Base-by-base conservation (phyloP, 345 rosid species). In the Populus ilicifolia region DNA sequence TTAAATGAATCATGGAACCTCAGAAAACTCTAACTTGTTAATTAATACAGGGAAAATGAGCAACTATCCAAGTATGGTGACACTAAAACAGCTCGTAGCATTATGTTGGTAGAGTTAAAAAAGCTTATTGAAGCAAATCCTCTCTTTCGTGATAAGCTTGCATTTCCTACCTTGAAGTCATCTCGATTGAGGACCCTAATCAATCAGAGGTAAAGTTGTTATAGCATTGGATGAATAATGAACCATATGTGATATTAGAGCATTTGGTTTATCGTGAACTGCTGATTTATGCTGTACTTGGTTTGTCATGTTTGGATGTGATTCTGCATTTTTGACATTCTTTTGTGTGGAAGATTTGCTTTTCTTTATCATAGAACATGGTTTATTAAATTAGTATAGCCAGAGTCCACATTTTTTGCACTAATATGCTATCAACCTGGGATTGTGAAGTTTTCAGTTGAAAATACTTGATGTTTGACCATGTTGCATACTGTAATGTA, bases 111-210 rank as follows among this genome's bases (percentile, higher is more conserved):
- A 79, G 92, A 89, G 85, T 86, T 90, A 4, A 89, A 89, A 75
- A 89, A 89, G 78, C 89, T 91, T 23, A 91, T 89, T 39, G 95
- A 91, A 83, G 93, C 93, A 77, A 91, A 89, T 81, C 95, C 95
- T 52, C 85, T 91, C 80, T 89, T 89, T 69, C 93, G 90, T 13
- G 93, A 91, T 80, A 89, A 91, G 83, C 92, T 88, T 74, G 84
- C 80, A 62, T 87, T 91, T 82, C 95, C 95, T 72, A 82, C 85
- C 76, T 61, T 91, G 84, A 91, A 82, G 85, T 80, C 91, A 67
- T 91, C 95, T 30, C 86, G 95, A 77, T 74, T 91, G 86, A 80
- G 95, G 85, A 88, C 93, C 73, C 80, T 91, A 46, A 91, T 91
- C 74, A 91, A 91, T 87, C 95, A 91, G 78, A 91, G 95, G 93